Evolutionary conservation across 106 monocot genomes (phyloP), one percentile per base, ranked within the genome.

Genomic region (Allium fistulosum): DNA sequence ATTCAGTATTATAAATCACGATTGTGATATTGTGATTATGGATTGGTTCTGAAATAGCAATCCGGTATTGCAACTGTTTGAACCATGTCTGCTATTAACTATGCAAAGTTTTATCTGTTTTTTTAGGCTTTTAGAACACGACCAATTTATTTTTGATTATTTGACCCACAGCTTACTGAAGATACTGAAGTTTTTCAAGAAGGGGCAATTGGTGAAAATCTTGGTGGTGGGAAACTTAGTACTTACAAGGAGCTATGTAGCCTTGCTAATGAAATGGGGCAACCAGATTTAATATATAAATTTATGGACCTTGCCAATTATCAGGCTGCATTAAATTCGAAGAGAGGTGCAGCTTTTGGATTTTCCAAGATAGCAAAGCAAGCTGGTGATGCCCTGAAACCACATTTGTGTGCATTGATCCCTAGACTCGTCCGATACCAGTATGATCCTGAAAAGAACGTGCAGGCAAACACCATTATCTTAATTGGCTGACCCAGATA

Each of bases 251-350:
- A 99, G 73, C 85, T 99, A 16, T 99, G 99, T 51, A 84, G 74
- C 60, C 81, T 99, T 17, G 99, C 99, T 59, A 99, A 99, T 83
- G 99, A 99, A 69, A 99, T 99, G 99, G 99, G 99, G 3, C 86
- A 99, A 74, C 99, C 99, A 66, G 99, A 99, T 66, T 78, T 99
- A 51, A 89, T 99, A 17, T 99, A 99, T 73, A 92, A 87, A 63
- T 93, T 99, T 62, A 99, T 99, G 99, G 92, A 99, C 82, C 76
- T 99, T 17, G 99, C 99, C 69, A 99, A 99, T 76, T 90, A 99
- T 80, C 99, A 99, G 48, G 79, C 93, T 68, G 74, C 99, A 79
- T 70, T 99, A 58, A 99, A 90, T 83, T 99, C 99, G 46, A 92
- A 93, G 71, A 82, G 99, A 58, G 99, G 99, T 48, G 99, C 99